Percentiles rank a stretch among this genome's conserved stretches.
Evolutionary conservation across 768 basidiomycete species (phyloP).

Genomic region (Rhodocollybia butyracea): DNA sequence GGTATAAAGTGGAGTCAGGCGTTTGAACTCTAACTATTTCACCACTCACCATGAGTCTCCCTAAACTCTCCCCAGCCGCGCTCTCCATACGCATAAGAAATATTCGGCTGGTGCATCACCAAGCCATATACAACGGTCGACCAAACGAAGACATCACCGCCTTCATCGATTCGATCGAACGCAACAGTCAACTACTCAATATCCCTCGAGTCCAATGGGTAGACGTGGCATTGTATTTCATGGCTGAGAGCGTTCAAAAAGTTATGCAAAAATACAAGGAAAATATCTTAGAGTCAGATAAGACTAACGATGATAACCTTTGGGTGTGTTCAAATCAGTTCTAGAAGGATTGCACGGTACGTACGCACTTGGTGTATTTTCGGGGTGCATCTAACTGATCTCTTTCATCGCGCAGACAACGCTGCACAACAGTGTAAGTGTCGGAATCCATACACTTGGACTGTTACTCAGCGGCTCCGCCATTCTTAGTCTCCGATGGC

Average conservation of each 20-base stretch:
- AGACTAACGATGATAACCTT: background rate
- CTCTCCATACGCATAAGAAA: no score
- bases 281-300: background rate
- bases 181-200: background rate
- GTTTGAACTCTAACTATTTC: no score
- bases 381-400: background rate
- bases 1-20: no score
- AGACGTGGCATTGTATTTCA: background rate
- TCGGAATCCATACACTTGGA: no score
- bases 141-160: background rate
- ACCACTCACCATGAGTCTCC: no score
- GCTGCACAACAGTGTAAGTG: background rate
- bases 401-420: background rate
- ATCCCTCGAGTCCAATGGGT: background rate
- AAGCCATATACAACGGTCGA: no score
- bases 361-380: background rate
- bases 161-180: background rate
- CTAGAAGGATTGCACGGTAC: background rate
- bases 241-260: background rate
- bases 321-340: background rate
- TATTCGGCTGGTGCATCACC: no score
- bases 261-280: background rate
- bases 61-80: no score
- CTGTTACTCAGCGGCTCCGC: no score
- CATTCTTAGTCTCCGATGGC: no score